Evolutionary conservation across 2,329 filamentous ascomycete species (phyloP), one percentile per base, ranked within the genome.

Genomic region (Davidsoniella virescens): DNA sequence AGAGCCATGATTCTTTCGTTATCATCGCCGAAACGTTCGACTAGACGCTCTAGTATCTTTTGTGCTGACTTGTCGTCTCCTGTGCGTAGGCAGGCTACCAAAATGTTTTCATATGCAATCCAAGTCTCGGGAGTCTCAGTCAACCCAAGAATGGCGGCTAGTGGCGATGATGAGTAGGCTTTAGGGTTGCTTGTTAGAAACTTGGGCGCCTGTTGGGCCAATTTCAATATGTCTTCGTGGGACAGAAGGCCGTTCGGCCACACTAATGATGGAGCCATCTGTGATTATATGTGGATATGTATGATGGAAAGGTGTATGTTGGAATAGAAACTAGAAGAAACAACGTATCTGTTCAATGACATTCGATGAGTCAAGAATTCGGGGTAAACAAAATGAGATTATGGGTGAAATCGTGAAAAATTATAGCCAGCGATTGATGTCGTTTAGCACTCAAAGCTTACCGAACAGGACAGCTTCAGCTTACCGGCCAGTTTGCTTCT

Each of bases 1-100:
- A 96, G 68, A 9, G 83, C 87, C 74, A 90, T 82, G 47, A 96
- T 73, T 56, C 86, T 80, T 65, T 95, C 87, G 64, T 96, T 94
- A 36, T 77, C 71, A 23, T 75, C 70, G 23, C 90, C 88, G 62
- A 98, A 98, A 45, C 92, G 83, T 53, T 75, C 70, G 4, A 78
- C 79, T 43, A 98, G 73, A 54, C 81, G 76, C 59, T 84, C 76
- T 37, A 96, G 72, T 61, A 84, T 85, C 57, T 79, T 64, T 56
- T 78, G 77, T 20, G 92, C 92, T 20, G 84, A 77, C 55, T 77
- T 69, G 58, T 93, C 82, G 63, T 96, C 85, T 49, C 85, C 84
- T 0, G 85, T 87, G 47, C 85, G 82, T 37, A 98, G 74, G 59
- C 85, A 92, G 26, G 87, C 79, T 33, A 92, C 69, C 57, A 96